Evolutionary conservation across 805 yeast genomes (phyloP), one percentile per base, ranked within the genome.

Genomic region (Wickerhamiella spandovensis): DNA sequence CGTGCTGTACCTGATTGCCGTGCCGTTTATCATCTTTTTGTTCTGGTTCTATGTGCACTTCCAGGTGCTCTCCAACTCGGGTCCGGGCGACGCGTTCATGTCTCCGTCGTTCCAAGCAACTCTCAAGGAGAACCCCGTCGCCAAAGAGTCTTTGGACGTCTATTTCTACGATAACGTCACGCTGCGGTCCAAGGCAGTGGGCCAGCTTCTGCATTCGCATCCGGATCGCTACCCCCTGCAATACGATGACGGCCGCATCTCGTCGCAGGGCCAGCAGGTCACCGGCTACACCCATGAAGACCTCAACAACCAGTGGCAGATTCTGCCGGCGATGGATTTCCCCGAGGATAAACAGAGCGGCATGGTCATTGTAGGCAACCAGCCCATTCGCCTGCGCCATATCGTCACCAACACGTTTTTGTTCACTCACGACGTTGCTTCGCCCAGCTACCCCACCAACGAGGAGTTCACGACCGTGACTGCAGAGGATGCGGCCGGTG

Each of bases 201-300:
- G 82, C 32, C 82, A 85, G 15, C 73, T 86, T 55, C 69, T 92
- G 54, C 98, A 92, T 64, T 90, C 97, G 0, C 98, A 92, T 63
- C 71, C 73, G 17, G 95, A 84, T 63, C 65, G 74, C 12, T 92
- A 81, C 64, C 98, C 98, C 15, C 87, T 79, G 56, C 81, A 96
- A 65, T 92, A 92, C 64, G 95, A 85, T 47, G 97, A 92, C 65
- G 97, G 97, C 9, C 81, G 98, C 69, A 74, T 92, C 47, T 97
- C 97, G 3, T 85, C 96, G 1, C 75, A 76, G 54, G 97, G 92
- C 68, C 97, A 89, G 66, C 99, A 92, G 67, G 74, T 92, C 47
- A 92, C 98, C 24, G 85, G 92, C 6, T 92, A 92, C 65, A 85
- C 89, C 18, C 87, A 80, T 66, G 86, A 86, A 63, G 97, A 92